Conservation (phyloP, 306 rosid genomes). For the Dryas alaskensis region DNA sequence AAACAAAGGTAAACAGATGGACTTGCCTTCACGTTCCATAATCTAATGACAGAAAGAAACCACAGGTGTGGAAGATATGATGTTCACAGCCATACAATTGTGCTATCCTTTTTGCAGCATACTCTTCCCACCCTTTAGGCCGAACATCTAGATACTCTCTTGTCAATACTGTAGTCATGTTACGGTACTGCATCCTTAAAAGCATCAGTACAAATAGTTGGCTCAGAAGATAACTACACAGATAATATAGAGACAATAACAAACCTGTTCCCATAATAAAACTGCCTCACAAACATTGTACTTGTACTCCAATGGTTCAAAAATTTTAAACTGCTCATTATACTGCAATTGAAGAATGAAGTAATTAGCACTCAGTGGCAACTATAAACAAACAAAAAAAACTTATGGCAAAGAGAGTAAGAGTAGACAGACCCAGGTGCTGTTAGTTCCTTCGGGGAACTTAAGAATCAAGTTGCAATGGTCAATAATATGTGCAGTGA, state of each 20-base stretch:
- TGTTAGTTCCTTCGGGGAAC: slow-evolving; percentile 88
- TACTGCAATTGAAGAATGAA: slow-evolving; percentile 55
- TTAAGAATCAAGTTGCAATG: slow-evolving; percentile 78
- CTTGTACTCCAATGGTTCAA: slow-evolving; percentile 77
- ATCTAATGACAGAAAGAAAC: slow-evolving; percentile 15
- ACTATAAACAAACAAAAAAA: neutral
- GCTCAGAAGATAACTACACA: slow-evolving; percentile 10
- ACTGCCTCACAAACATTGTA: slow-evolving; percentile 81
- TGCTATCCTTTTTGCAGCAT: slow-evolving; percentile 88
- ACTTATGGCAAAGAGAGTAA: slow-evolving; percentile 4
- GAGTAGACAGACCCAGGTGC: slow-evolving; percentile 76
- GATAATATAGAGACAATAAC: slow-evolving; percentile 22
- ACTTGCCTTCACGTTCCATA: slow-evolving; percentile 3
- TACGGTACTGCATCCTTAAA: slow-evolving; percentile 70
- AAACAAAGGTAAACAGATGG: slow-evolving; percentile 16
- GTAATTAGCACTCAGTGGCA: slow-evolving; percentile 22
- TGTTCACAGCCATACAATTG: slow-evolving; percentile 60
- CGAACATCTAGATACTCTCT: slow-evolving; percentile 87
- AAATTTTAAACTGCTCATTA: slow-evolving; percentile 76
- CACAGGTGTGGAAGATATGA: neutral
- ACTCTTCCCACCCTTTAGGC: slow-evolving; percentile 88
- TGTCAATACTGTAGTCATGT: slow-evolving; percentile 93
- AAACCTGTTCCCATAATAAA: slow-evolving; percentile 93
- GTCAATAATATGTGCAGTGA: slow-evolving; percentile 74
- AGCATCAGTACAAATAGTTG: slow-evolving; percentile 28